phyloP scores from a whole-genome alignment of 768 basidiomycete species.

The Suillus hirtellus region DNA sequence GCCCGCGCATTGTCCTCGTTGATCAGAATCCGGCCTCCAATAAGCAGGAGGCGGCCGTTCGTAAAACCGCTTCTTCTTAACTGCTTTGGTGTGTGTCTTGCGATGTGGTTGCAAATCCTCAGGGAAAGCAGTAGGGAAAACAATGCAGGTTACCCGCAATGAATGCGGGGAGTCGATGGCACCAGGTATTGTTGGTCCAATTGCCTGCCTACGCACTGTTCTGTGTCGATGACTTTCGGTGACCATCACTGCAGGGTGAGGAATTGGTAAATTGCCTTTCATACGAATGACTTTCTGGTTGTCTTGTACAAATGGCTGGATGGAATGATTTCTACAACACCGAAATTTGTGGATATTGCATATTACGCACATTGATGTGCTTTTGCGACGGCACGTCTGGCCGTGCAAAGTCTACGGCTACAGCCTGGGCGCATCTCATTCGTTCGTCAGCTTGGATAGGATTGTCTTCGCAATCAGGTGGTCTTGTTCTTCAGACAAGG shows the following conservation, averaged over 20 bases:
- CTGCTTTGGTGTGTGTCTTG: background rate
- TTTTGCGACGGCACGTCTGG: slow-evolving; percentile 28
- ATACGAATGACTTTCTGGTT: slow-evolving; percentile 16
- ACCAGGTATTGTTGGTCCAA: background rate
- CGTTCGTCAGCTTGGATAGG: slow-evolving; percentile 44
- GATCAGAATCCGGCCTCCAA: slow-evolving; percentile 27
- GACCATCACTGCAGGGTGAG: slow-evolving; percentile 25
- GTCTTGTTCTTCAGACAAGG: slow-evolving; percentile 38
- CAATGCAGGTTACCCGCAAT: slow-evolving; percentile 17
- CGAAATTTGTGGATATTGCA: background rate
- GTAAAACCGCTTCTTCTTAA: slow-evolving; percentile 12
- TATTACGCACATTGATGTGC: slow-evolving; percentile 21
- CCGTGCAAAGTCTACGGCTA: slow-evolving; percentile 40
- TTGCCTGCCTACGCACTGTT: background rate
- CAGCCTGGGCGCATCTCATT: slow-evolving; percentile 36
- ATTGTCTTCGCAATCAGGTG: slow-evolving; percentile 52
- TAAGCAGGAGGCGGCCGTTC: slow-evolving; percentile 27
- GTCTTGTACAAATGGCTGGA: slow-evolving; percentile 15
- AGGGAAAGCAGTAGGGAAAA: slow-evolving; percentile 22
- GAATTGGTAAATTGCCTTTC: background rate
- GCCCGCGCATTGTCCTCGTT: slow-evolving; percentile 29
- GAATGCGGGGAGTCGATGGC: slow-evolving; percentile 25
- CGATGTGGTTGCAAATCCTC: background rate
- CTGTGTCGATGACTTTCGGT: slow-evolving; percentile 20
- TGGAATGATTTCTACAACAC: slow-evolving; percentile 4